phyloP scores from a whole-genome alignment of 768 basidiomycete genomes.

The Collybiopsis luxurians region DNA sequence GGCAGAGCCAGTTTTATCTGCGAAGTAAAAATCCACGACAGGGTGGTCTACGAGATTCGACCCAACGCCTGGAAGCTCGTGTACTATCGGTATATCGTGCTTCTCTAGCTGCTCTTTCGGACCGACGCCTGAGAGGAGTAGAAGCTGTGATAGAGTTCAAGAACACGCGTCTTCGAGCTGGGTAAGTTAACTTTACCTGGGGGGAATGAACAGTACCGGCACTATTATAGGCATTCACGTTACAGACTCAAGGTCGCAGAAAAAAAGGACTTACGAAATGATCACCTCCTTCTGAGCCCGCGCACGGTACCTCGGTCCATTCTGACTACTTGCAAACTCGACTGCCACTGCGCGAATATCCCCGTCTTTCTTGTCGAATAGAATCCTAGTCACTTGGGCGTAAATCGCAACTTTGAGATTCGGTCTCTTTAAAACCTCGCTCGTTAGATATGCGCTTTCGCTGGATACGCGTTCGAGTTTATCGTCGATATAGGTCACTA shows the following conservation, averaged over 20 bases:
- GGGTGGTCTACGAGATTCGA: slow-evolving; percentile 74
- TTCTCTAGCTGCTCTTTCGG: slow-evolving; percentile 54
- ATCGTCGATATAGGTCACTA: slow-evolving; percentile 67
- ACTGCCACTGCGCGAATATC: slow-evolving; percentile 55
- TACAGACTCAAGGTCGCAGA: neutral
- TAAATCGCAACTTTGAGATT: slow-evolving; percentile 62
- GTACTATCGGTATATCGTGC: slow-evolving; percentile 52
- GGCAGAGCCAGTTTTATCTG: slow-evolving; percentile 46
- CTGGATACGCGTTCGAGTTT: slow-evolving; percentile 55
- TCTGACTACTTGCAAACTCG: slow-evolving; percentile 45
- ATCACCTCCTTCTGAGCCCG: slow-evolving; percentile 59
- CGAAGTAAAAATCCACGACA: slow-evolving; percentile 51
- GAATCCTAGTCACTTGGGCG: slow-evolving; percentile 54
- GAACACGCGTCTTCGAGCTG: neutral
- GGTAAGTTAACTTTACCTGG: slow-evolving; percentile 29
- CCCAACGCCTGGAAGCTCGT: slow-evolving; percentile 74
- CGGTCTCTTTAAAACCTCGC: slow-evolving; percentile 57
- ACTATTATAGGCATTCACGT: slow-evolving; percentile 22
- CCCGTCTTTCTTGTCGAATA: slow-evolving; percentile 44
- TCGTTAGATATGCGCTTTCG: slow-evolving; percentile 66
- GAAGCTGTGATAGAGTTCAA: slow-evolving; percentile 37
- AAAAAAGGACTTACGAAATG: slow-evolving; percentile 45
- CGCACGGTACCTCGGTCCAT: slow-evolving; percentile 39
- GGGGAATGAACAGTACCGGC: slow-evolving; percentile 63
- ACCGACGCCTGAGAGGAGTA: slow-evolving; percentile 79